Conservation (phyloP, 2,329 filamentous ascomycete genomes). For the Alternaria incomplexa region DNA sequence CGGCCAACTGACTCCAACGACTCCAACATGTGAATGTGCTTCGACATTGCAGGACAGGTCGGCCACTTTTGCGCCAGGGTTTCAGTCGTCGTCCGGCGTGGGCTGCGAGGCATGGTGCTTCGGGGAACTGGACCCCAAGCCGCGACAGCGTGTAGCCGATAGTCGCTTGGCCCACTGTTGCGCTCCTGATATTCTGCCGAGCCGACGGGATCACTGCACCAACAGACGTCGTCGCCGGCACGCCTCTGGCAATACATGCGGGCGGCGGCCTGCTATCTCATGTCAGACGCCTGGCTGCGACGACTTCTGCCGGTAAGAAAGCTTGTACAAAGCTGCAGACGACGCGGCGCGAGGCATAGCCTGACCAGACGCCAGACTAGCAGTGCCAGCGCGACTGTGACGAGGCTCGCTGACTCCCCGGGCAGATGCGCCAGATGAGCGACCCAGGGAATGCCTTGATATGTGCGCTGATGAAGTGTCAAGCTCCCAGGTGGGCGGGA, state of each 20-base stretch:
- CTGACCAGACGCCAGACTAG: constrained; percentile 2
- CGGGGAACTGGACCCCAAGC: constrained; percentile 20
- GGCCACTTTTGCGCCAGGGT: constrained; percentile 7
- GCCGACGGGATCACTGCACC: constrained; percentile 23
- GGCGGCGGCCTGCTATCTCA: constrained; percentile 11
- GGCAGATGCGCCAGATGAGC: too few species aligned
- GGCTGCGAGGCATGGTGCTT: constrained; percentile 6
- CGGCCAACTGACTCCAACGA: background rate
- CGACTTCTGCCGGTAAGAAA: constrained; percentile 9
- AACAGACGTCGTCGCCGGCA: constrained; percentile 15
- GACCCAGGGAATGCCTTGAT: constrained; percentile 1
- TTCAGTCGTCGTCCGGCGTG: constrained; percentile 1
- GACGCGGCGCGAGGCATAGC: constrained; percentile 11
- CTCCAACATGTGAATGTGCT: background rate
- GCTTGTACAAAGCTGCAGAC: background rate
- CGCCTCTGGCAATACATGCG: background rate
- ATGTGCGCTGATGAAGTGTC: constrained; percentile 12
- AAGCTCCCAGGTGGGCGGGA: constrained; percentile 14
- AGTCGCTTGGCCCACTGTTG: constrained; percentile 14
- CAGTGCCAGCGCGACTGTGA: background rate
- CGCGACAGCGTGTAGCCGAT: constrained; percentile 19
- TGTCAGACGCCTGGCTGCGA: constrained; percentile 15
- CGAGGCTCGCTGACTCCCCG: too few species aligned
- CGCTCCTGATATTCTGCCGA: constrained; percentile 11
- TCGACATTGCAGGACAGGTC: background rate